Evolutionary conservation across 75 land plant genomes (phyloP), one percentile per base, ranked within the genome.

Genomic region (Pinus taeda): DNA sequence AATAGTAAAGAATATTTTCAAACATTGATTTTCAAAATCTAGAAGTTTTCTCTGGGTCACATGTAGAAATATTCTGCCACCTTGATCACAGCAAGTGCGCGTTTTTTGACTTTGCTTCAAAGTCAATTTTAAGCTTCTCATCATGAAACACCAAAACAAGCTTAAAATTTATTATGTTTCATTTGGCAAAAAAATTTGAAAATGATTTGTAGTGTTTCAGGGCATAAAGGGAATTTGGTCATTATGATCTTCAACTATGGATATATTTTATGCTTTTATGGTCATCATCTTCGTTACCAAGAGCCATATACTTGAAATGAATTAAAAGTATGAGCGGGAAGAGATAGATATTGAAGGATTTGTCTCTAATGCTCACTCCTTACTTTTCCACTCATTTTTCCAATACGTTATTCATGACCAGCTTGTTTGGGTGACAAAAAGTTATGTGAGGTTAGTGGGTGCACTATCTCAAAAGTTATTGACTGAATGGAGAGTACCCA

Each of bases 161-260:
- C 33, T 33, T 33, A 33, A 33, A 33, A 0, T 33, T 33, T 33
- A 33, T 33, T 33, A 33, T 33, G 33, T 33, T 33, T 33, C 33
- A 33, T 33, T 33, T 33, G 33, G 33, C 33, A 0, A 33, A 33
- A 26, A 2, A 33, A 0, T 0, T 33, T 33, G 33, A 33, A 33
- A 33, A 33, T 33, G 33, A 74, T 96, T 96, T 36, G 98, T 92
- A 56, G 98, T 93, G 73, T 83, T 96, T 36, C 96, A 93, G 79
- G 98, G 96, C 20, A 96, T 96, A 59, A 96, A 93, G 86, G 98
- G 98, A 55, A 87, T 96, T 89, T 96, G 98, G 98, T 96, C 98
- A 74, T 77, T 93, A 53, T 79, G 91, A 74, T 89, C 96, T 36
- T 85, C 94, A 62, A 91, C 94, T 57, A 85, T 77, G 73, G 96